phyloP scores from a whole-genome alignment of 2,329 filamentous ascomycete genomes.

The Neonectria faginata region DNA sequence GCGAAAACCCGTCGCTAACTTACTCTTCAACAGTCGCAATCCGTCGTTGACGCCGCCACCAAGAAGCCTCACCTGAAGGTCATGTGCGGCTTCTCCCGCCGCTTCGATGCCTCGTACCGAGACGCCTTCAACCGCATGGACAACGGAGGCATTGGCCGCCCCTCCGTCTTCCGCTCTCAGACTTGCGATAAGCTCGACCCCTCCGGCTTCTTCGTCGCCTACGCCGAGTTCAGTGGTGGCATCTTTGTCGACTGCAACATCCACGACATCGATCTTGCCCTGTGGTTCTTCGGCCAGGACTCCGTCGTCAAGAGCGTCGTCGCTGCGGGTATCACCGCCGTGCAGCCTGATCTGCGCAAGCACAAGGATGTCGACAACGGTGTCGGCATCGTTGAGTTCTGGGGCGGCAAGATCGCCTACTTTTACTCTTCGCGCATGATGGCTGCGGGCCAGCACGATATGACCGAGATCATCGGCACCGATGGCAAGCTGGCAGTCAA shows the following conservation, averaged over 20 bases:
- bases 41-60: slow-evolving; percentile 68
- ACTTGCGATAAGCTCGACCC: slow-evolving; percentile 77
- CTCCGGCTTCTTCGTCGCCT: slow-evolving; percentile 75
- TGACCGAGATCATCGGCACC: slow-evolving; percentile 75
- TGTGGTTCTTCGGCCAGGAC: slow-evolving; percentile 52
- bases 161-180: slow-evolving; percentile 72
- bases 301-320: slow-evolving; percentile 48
- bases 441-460: slow-evolving; percentile 75
- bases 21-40: slow-evolving; percentile 60
- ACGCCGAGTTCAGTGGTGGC: slow-evolving; percentile 73
- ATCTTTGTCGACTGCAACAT: slow-evolving; percentile 79
- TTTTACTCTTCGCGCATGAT: slow-evolving; percentile 76
- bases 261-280: slow-evolving; percentile 68
- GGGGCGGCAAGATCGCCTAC: slow-evolving; percentile 72
- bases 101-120: slow-evolving; percentile 74
- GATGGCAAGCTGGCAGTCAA: slow-evolving; percentile 73
- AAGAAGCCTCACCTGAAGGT: slow-evolving; percentile 72
- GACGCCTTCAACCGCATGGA: slow-evolving; percentile 66
- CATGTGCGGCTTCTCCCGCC: slow-evolving; percentile 58
- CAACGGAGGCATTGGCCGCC: slow-evolving; percentile 67
- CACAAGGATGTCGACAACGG: slow-evolving; percentile 51
- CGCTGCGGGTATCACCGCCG: slow-evolving; percentile 49
- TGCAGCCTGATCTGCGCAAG: slow-evolving; percentile 48
- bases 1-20: slow-evolving; percentile 15
- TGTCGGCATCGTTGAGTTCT: slow-evolving; percentile 73